Evolutionary conservation across 345 rosid genomes (phyloP).

Genomic region (Citrus unshiu): DNA sequence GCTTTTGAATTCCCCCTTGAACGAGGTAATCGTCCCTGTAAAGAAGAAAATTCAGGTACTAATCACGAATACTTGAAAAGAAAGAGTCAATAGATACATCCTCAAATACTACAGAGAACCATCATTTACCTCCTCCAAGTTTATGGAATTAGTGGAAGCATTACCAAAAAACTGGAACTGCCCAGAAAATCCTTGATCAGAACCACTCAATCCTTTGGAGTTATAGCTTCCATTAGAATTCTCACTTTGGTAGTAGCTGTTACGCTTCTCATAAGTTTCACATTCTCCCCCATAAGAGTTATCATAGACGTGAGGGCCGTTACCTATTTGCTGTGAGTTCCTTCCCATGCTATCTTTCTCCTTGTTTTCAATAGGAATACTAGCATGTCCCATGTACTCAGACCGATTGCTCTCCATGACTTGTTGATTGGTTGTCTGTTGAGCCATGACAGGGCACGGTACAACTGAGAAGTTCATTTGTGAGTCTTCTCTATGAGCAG

Average conservation of each 20-base stretch:
- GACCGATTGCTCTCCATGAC: constrained; percentile 5
- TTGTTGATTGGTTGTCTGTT: constrained; percentile 9
- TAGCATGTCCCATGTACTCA: constrained; percentile 13
- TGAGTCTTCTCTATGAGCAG: constrained; percentile 16
- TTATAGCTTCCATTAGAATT: constrained; percentile 16
- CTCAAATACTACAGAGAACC: background rate
- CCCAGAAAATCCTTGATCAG: constrained; percentile 20
- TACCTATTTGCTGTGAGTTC: constrained; percentile 17
- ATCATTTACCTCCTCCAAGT: constrained; percentile 25
- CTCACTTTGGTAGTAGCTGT: constrained; percentile 22
- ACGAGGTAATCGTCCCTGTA: constrained; percentile 21
- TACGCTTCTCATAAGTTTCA: constrained; percentile 21
- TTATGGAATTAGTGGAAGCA: constrained; percentile 13
- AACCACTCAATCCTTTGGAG: constrained; percentile 18
- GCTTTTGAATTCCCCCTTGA: constrained; percentile 12
- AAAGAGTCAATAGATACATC: background rate
- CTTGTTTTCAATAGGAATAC: constrained; percentile 8
- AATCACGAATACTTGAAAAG: background rate
- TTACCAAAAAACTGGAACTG: constrained; percentile 24
- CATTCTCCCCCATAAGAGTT: constrained; percentile 6
- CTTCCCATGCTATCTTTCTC: constrained; percentile 17
- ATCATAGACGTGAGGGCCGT: constrained; percentile 15
- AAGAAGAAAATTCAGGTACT: background rate
- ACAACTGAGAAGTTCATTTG: background rate
- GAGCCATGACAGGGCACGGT: background rate